Base-by-base conservation (phyloP, 2,329 filamentous ascomycete genomes). In the Penicillium sp. region DNA sequence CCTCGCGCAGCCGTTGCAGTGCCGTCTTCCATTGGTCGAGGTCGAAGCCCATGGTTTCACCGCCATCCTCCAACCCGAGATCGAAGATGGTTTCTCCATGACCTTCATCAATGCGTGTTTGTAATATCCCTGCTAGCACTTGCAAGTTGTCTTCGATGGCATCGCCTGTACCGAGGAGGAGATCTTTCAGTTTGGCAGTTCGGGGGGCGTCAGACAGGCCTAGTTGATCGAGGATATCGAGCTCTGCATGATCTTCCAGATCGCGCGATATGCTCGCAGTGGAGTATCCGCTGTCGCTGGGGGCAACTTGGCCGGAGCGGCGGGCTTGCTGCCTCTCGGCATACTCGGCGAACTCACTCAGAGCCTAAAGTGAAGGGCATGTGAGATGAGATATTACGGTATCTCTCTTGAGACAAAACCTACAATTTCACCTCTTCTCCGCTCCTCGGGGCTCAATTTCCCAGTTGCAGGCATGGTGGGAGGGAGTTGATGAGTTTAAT, bases 271-370 rank as follows among this genome's bases (percentile, higher is more conserved):
- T 62, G 41, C 63, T 70, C 2, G 66, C 66, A 4, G 71, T 77
- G 29, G 70, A 71, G 53, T 76, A 73, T 32, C 71, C 72, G 61
- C 70, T 77, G 53, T 77, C 73, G 59, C 71, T 74, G 10, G 73
- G 70, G 11, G 71, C 66, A 9, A 70, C 61, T 39, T 74, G 75
- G 43, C 60, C 63, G 13, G 70, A 66, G 39, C 74, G 73, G 26
- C 67, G 71, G 23, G 86, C 86, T 74, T 97, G 94, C 72, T 97
- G 92, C 71, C 91, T 89, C 74, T 97, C 91, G 61, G 97, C 94
- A 68, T 97, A 97, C 68, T 99, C 94, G 73, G 92, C 91, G 71
- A 99, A 99, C 66, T 97, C 94, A 78, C 89, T 94, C 52, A 99
- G 82, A 11, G 93, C 92, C 84, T 86, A 52, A 32, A 29, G 41